Base-by-base conservation (phyloP, 1,284 basidiomycete species). In the Wallemia mellicola region DNA sequence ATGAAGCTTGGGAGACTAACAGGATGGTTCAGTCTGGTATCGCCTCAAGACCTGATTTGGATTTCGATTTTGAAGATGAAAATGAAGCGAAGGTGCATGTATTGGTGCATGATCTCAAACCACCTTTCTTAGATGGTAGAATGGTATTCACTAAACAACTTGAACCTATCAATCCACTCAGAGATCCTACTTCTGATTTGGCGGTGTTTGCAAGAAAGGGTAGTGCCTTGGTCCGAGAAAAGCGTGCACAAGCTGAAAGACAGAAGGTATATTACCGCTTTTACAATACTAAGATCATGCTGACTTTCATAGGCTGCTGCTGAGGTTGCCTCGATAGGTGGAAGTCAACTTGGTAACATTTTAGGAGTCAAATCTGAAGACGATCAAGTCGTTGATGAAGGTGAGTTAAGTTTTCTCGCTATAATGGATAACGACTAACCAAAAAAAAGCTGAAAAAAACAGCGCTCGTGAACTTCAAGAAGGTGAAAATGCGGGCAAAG, bases 1-100 rank as follows among this genome's bases (percentile, higher is more conserved):
- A 91, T 64, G 92, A 99, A 65, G 74, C 92, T 1, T 99, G 94
- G 94, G 94, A 98, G 73, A 85, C 84, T 5, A 96, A 98, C 66
- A 84, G 91, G 66, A 87, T 99, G 81, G 76, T 89, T 14, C 88
- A 86, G 0, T 95, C 91, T 15, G 94, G 94, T 66, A 82, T 96
- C 17, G 85, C 86, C 1, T 86, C 86, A 2, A 80, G 85, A 28
- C 82, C 80, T 62, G 76, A 79, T 14, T 76, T 98, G 54, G 89
- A 98, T 68, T 74, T 76, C 25, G 94, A 70, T 79, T 88, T 75
- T 80, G 88, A 72, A 62, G 87, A 94, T 66, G 89, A 92, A 67
- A 82, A 83, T 0, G 94, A 96, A 69, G 87, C 84, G 0, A 83
- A 88, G 0, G 91, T 98, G 0, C 94, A 98, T 68, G 84, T 99